Evolutionary conservation across 129 eudicot species (phyloP), one percentile per base, ranked within the genome.

Genomic region (Pulicaria dysenterica): DNA sequence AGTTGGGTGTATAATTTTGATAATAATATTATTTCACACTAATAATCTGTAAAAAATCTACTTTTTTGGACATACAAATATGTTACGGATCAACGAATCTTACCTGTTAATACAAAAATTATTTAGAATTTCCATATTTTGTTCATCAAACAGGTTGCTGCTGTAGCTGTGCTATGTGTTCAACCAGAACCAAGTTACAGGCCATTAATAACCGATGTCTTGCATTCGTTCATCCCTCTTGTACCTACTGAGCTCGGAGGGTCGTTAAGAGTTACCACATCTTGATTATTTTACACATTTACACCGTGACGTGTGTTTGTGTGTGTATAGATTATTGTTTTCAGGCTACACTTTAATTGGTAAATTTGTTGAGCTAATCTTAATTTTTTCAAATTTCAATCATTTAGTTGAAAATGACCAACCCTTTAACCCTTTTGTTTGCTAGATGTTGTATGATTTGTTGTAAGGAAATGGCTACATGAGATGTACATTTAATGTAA

Each of bases 101-200:
- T 11, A 17, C 9, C 17, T 8, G 24, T 16, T 43, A 42, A 5
- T 31, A 46, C 56, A 65, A 24, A 65, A 46, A 19, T 17, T 8
- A 24, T 24, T 24, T 24, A 24, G 31, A 24, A 24, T 24, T 46
- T 46, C 11, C n/a, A 46, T 42, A 40, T 31, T 59, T n/a, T 72
- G 63, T 50, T 38, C 53, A 49, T 39, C 5, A 16, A 38, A 14
- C 34, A 94, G 98, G 98, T 94, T 85, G 97, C 98, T 36, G 98
- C 98, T 44, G 87, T 94, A 45, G 98, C 97, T 47, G 97, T 90
- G 65, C 68, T 94, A 69, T 94, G 98, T 81, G 91, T 94, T 59
- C 98, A 94, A 65, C 96, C 93, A 4, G 98, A 94, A 77, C 96
- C 98, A 48, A 90, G 98, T 81, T 94, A 94, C 80, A 75, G 98